phyloP scores from a whole-genome alignment of 345 rosid genomes.

The Mangifera indica region DNA sequence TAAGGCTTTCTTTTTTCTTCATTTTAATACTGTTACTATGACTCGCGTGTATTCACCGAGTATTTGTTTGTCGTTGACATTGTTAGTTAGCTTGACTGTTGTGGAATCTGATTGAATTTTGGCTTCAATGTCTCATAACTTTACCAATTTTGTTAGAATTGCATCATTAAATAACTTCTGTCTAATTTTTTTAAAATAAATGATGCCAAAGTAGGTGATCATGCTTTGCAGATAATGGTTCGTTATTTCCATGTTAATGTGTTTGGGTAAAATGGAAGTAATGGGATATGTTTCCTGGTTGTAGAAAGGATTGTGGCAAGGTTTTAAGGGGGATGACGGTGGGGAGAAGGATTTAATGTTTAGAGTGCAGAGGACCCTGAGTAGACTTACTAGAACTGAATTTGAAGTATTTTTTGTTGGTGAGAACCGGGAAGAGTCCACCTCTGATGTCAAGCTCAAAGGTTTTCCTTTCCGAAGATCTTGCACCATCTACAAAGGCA shows the following conservation, averaged over 20 bases:
- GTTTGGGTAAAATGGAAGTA: neutral
- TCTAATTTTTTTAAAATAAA: neutral
- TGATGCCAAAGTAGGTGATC: neutral
- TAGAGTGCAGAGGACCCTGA: slow-evolving; percentile 50
- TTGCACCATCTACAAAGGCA: slow-evolving; percentile 60
- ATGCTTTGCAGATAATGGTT: neutral
- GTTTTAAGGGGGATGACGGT: slow-evolving; percentile 46
- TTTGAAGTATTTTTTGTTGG: slow-evolving; percentile 49
- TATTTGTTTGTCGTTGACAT: neutral
- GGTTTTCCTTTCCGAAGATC: slow-evolving; percentile 80
- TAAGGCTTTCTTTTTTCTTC: slow-evolving; percentile 29
- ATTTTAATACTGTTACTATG: too few species aligned
- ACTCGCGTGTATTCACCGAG: too few species aligned
- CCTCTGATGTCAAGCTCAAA: slow-evolving; percentile 47
- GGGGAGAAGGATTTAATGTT: slow-evolving; percentile 48
- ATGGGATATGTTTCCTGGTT: slow-evolving; percentile 25
- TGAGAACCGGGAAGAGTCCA: slow-evolving; percentile 30
- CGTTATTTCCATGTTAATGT: neutral
- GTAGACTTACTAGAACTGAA: slow-evolving; percentile 53
- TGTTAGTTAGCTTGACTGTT: neutral
- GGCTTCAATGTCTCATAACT: too few species aligned
- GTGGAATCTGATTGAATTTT: neutral
- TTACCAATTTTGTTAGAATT: neutral
- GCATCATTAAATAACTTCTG: neutral
- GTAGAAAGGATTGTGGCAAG: slow-evolving; percentile 69